Evolutionary conservation across 1,139 yeast species (phyloP), one percentile per base, ranked within the genome.

Genomic region (Yamadazyma atmosphaerica): DNA sequence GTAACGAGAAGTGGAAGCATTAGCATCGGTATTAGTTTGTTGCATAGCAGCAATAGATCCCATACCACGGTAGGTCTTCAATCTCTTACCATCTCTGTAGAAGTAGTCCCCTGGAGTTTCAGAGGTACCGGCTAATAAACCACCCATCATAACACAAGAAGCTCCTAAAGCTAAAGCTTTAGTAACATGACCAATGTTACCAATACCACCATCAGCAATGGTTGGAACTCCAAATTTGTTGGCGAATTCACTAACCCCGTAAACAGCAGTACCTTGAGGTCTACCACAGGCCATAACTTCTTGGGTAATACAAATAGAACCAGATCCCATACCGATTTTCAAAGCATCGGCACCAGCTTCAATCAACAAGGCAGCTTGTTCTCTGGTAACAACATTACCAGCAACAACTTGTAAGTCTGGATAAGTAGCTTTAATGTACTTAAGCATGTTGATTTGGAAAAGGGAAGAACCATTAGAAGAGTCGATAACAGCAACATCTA

Each of bases 271-370:
- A 72, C 98, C 99, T 77, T 94, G 98, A 44, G 99, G 98, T 79
- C 98, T 90, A 71, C 99, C 99, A 73, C 96, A 95, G 37, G 99
- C 98, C 99, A 92, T 92, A 45, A 92, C 98, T 73, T 92, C 99
- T 74, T 94, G 98, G 42, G 98, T 92, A 61, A 92, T 94, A 79
- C 98, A 92, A 61, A 92, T 92, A 44, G 97, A 88, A 60, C 98
- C 98, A 32, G 98, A 88, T 58, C 99, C 99, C 99, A 92, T 92
- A 73, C 98, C 99, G 52, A 92, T 90, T 79, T 98, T 89, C 59
- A 92, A 79, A 63, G 90, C 98, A 68, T 92, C 99, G 41, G 95
- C 96, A 69, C 98, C 98, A 41, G 95, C 97, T 56, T 79, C 86
- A 55, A 92, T 94, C 61, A 92, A 79, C 57, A 82, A 77, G 49